Base-by-base conservation (phyloP, 805 yeast genomes). In the Kluyveromyces lactis region DNA sequence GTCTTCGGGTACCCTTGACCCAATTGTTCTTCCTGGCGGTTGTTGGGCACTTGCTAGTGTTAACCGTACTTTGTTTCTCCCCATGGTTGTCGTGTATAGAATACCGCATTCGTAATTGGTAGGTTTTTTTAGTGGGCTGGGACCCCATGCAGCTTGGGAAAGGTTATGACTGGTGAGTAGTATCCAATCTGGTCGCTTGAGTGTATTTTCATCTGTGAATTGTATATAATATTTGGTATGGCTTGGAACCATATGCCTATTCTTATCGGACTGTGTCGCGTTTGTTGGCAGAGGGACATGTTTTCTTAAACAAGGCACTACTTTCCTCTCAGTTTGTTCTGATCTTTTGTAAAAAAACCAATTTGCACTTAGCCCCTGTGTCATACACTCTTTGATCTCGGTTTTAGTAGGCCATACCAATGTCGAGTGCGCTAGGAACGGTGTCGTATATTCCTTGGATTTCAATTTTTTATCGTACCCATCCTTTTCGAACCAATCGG, bases 111-210 rank as follows among this genome's bases (percentile, higher is more conserved):
- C 85, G 55, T 64, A 78, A 67, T 75, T 53, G 9, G 56, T 50
- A n/a, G 68, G 64, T 11, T 44, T 34, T 4, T 37, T 12, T 11
- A 46, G 23, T 29, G 54, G 48, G 12, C 64, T 62, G 4, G 53
- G 60, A 0, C 95, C 95, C 95, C 95, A 86, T 1, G 95, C 95
- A 43, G 76, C 81, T 40, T 74, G 74, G 24, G 89, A 79, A 30
- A 84, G 51, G 52, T 86, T 86, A 24, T 86, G 82, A 35, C 87
- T 79, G 0, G 92, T 82, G 53, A 82, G 66, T 4, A 82, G 55
- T 15, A 79, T 70, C 94, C 95, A 86, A 37, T 73, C 70, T 4
- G 82, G 53, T 2, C 42, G 31, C 4, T 38, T 29, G 26, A 53
- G 50, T 3, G 41, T 36, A 3, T 27, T 28, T n/a, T 13, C 27